Conservation (phyloP, 2,329 filamentous ascomycete species). For the Pleomassaria siparia region DNA sequence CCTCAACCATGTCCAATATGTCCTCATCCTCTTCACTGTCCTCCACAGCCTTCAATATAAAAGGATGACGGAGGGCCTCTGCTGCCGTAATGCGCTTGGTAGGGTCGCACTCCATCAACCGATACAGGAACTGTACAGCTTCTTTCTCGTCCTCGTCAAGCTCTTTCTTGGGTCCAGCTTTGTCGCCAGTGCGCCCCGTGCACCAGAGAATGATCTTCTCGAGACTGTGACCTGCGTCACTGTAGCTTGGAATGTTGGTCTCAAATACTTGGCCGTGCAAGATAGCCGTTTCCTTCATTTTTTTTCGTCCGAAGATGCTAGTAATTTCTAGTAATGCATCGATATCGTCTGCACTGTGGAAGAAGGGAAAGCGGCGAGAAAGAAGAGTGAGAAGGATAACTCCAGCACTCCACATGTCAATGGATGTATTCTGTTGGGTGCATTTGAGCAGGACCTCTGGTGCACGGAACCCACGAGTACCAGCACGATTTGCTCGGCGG, state of each 20-base stretch:
- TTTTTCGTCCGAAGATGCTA: conserved; percentile 83
- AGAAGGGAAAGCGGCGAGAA: conserved; percentile 92
- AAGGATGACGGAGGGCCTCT: conserved; percentile 73
- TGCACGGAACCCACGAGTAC: conserved; percentile 91
- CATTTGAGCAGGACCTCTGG: conserved; percentile 98
- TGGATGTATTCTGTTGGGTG: conserved; percentile 85
- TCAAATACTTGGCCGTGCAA: conserved; percentile 92
- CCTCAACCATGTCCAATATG: conserved; percentile 31
- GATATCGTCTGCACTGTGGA: conserved; percentile 97
- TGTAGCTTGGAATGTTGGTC: conserved; percentile 88
- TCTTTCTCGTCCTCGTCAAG: conserved; percentile 69
- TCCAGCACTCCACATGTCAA: conserved; percentile 95
- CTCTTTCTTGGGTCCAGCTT: conserved; percentile 48
- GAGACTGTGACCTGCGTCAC: conserved; percentile 78
- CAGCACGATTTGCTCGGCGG: conserved; percentile 87
- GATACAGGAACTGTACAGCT: conserved; percentile 70
- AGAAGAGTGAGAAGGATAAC: conserved; percentile 97
- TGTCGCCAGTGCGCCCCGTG: conserved; percentile 70
- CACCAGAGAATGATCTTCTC: conserved; percentile 97
- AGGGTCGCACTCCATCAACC: conserved; percentile 77
- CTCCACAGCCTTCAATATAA: conserved; percentile 51
- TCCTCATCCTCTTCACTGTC: conserved; percentile 37
- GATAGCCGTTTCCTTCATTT: conserved; percentile 80
- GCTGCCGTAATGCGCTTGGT: conserved; percentile 71
- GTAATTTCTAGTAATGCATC: conserved; percentile 97